phyloP scores from a whole-genome alignment of 805 yeast genomes.

The Lachancea mirantina region DNA sequence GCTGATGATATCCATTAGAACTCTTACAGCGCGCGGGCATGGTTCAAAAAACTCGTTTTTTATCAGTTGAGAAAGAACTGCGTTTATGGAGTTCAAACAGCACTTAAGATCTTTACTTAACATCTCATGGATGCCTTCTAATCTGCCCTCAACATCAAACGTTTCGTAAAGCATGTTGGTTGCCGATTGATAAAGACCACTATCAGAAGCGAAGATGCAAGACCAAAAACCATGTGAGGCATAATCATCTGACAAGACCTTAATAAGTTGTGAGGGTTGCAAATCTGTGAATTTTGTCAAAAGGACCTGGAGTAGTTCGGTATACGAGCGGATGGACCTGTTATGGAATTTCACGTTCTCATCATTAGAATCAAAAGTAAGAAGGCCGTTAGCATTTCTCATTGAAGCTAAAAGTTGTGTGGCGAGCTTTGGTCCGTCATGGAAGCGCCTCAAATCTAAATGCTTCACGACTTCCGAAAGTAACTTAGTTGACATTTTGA shows the following conservation, averaged over 20 bases:
- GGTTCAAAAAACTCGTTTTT: slow-evolving; percentile 54
- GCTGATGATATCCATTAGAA: slow-evolving; percentile 63
- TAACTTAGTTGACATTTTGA: slow-evolving; percentile 27
- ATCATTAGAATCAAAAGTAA: slow-evolving; percentile 20
- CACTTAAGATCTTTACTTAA: slow-evolving; percentile 39
- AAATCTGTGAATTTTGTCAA: slow-evolving; percentile 37
- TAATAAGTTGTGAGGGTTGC: slow-evolving; percentile 31
- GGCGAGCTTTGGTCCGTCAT: slow-evolving; percentile 29
- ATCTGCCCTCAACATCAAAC: slow-evolving; percentile 71
- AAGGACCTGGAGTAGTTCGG: slow-evolving; percentile 29
- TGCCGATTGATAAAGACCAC: slow-evolving; percentile 56
- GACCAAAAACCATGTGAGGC: slow-evolving; percentile 66
- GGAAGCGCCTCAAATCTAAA: slow-evolving; percentile 5
- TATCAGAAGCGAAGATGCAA: slow-evolving; percentile 58
- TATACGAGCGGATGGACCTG: slow-evolving; percentile 21
- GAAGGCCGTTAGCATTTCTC: slow-evolving; percentile 28
- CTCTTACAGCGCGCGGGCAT: slow-evolving; percentile 65
- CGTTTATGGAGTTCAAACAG: slow-evolving; percentile 44
- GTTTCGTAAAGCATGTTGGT: slow-evolving; percentile 67
- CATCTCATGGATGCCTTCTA: slow-evolving; percentile 60
- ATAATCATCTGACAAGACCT: slow-evolving; percentile 35
- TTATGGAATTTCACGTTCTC: slow-evolving; percentile 22
- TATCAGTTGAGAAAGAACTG: slow-evolving; percentile 40
- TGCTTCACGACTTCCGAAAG: slow-evolving; percentile 16
- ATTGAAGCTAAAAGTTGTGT: slow-evolving; percentile 25